Evolutionary conservation across 2,329 filamentous ascomycete genomes (phyloP), one percentile per base, ranked within the genome.

Genomic region (Bretziella fagacearum): DNA sequence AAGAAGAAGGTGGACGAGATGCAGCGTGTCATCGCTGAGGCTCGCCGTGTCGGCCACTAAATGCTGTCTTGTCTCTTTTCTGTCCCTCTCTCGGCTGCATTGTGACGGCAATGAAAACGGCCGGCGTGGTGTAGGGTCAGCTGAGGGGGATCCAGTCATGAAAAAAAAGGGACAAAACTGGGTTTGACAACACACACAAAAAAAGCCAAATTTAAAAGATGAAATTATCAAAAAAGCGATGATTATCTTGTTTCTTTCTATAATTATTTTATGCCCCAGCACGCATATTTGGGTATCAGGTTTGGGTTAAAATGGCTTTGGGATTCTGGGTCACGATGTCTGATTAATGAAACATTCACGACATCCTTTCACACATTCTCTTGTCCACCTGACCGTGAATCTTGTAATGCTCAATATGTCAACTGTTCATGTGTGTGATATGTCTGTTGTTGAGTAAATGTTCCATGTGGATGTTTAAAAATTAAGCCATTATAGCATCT

Each of bases 1-100:
- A 98, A 98, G 89, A 81, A 77, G 67, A 98, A 98, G 89, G 91
- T 98, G 59, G 91, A 98, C 67, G 89, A 96, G 74, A 85, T 98
- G 73, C 84, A 86, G 73, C 79, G 84, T 63, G 84, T 98, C 69
- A 98, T 98, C 65, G 85, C 89, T 62, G 91, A 96, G 75, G 81
- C 87, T 65, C 87, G 89, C 70, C 68, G 72, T 60, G 63, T 66
- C 55, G 69, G 61, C 58, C 73, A 77, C 68, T 77, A 75, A 75
- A 64, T 53, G 46, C 51, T 33, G n/a, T 37, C 18, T 39, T 22
- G n/a, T n/a, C n/a, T n/a, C 13, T 39, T 39, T 22, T 22, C 18
- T 39, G n/a, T n/a, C n/a, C n/a, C n/a, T n/a, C n/a, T n/a, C n/a
- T n/a, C n/a, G n/a, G n/a, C n/a, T n/a, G n/a, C n/a, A n/a, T n/a